Conservation (phyloP, 2,329 filamentous ascomycete species). For the Exserohilum rostratum region DNA sequence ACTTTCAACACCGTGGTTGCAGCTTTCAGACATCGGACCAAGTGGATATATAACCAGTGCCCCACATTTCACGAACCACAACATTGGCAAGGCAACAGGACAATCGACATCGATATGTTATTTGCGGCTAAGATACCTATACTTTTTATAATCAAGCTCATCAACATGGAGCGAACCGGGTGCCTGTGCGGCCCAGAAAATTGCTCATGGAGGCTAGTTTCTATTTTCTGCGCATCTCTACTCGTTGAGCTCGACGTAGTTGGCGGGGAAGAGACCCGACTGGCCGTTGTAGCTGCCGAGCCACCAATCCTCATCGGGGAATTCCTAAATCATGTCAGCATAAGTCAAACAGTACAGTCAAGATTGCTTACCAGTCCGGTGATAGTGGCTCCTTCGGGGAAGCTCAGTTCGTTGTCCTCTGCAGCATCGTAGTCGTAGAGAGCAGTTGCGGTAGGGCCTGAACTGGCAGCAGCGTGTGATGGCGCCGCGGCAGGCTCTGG, state of each 20-base stretch:
- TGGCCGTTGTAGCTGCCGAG: constrained; percentile 82
- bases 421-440: constrained; percentile 96
- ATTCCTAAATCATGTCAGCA: constrained; percentile 66
- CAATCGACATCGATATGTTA: constrained; percentile 2
- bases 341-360: neutral
- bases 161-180: neutral
- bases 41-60: neutral
- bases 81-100: neutral
- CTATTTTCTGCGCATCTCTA: constrained; percentile 1
- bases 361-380: constrained; percentile 70
- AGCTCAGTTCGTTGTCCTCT: constrained; percentile 86
- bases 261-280: constrained; percentile 76
- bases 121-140: constrained; percentile 4
- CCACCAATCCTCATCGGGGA: constrained; percentile 99
- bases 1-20: neutral
- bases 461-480: constrained; percentile 46
- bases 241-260: constrained; percentile 54
- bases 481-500: constrained; percentile 39
- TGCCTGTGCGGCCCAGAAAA: neutral
- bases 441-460: constrained; percentile 76
- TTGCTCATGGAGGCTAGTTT: constrained; percentile 2
- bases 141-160: constrained; percentile 5
- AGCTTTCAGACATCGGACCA: neutral
- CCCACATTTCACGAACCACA: neutral
- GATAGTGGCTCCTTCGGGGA: constrained; percentile 86